Base-by-base conservation (phyloP, 345 rosid genomes). In the Rubroshorea leprosula region DNA sequence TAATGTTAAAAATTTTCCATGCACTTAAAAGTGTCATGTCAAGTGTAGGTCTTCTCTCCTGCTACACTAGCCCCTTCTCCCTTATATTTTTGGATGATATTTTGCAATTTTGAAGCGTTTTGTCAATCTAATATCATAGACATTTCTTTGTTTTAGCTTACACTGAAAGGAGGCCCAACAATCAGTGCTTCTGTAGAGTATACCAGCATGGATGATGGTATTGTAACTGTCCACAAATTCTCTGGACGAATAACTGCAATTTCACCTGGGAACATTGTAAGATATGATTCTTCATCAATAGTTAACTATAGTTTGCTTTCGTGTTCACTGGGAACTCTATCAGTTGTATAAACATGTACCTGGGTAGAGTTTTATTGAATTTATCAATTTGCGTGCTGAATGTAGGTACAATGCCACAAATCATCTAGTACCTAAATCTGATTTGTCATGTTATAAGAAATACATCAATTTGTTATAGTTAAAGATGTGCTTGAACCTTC, bases 181-280 rank as follows among this genome's bases (percentile, higher is more conserved):
- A 66, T 84, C 78, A 90, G 88, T 60, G 85, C 70, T 63, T 72
- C 69, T 62, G 72, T 78, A 60, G 84, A 84, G 56, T 88, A 73
- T 72, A 69, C 78, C 35, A 84, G 81, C 67, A 50, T 63, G 43
- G 80, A 91, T 72, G 77, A 83, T 65, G 55, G 57, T 51, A 74
- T 84, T 64, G 90, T 83, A 41, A 74, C 68, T 52, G 76, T 88
- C 23, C 82, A 91, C 53, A 69, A 62, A 70, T 74, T 81, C 15
- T 77, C 84, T 0, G 98, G 96, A 41, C 76, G 65, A 43, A 67
- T 88, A 22, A 76, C 74, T 68, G 95, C 89, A 53, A 74, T 73
- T 69, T 84, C 92, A 62, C 89, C 87, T 14, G 98, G 98, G 63
- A 86, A 91, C 75, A 72, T 96, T 59, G 98, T 91, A 78, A 67